Evolutionary conservation across 306 rosid genomes (phyloP).

Genomic region (Fagus crenata): DNA sequence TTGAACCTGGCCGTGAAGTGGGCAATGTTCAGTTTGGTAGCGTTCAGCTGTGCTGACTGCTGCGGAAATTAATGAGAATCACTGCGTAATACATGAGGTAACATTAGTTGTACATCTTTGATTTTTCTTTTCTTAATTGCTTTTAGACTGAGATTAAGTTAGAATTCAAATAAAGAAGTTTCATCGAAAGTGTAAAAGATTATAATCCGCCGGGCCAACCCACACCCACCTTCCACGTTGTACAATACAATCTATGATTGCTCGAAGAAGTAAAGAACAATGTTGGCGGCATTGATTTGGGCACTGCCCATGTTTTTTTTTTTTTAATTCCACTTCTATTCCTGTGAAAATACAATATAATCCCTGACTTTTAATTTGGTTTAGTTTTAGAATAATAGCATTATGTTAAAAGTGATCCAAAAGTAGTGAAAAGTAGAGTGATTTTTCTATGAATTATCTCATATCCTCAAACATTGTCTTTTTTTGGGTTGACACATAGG

Average conservation of each 20-base stretch:
- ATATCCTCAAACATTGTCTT: no score
- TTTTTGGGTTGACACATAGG: no score
- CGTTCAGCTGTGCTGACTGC: background rate
- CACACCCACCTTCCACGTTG: background rate
- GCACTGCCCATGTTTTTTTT: background rate
- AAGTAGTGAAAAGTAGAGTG: no score
- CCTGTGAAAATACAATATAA: no score
- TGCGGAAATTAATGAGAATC: background rate
- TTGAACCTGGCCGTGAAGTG: slow-evolving; percentile 24
- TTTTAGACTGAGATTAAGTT: background rate
- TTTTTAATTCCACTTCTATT: background rate
- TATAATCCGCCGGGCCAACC: background rate
- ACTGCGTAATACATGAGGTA: background rate
- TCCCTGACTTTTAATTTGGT: no score
- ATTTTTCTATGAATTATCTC: no score
- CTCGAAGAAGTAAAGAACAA: background rate
- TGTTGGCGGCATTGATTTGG: background rate
- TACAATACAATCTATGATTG: background rate
- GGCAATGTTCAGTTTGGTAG: slow-evolving; percentile 13
- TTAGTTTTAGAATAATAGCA: no score
- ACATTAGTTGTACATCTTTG: background rate
- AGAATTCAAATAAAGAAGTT: slow-evolving; percentile 25
- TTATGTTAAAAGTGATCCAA: no score
- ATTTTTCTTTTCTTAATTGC: background rate
- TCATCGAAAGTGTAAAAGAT: slow-evolving; percentile 1